phyloP scores from a whole-genome alignment of 2,329 filamentous ascomycete species.

The Sporothrix inflata region DNA sequence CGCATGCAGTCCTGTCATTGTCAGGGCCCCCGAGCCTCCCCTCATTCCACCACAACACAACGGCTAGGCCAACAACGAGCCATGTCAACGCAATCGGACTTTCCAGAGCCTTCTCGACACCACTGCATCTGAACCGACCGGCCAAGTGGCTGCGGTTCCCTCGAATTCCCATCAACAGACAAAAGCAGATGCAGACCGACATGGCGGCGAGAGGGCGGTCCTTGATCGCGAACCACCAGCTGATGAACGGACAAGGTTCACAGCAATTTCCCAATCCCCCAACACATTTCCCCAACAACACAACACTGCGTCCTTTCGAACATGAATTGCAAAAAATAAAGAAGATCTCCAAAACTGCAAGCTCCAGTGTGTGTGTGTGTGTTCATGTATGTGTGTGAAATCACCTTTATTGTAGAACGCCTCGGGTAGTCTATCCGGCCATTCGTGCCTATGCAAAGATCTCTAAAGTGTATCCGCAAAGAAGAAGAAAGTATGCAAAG shows the following conservation, averaged over 20 bases:
- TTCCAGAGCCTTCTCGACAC: not conserved
- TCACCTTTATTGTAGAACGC: not conserved
- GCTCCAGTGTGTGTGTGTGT: not conserved
- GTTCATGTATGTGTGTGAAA: not conserved
- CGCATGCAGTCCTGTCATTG: constrained; percentile 7
- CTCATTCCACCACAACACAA: not conserved
- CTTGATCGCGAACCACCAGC: not conserved
- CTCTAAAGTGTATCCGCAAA: not conserved
- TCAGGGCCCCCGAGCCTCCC: not conserved
- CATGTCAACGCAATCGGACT: constrained; percentile 6
- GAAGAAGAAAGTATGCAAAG: not conserved
- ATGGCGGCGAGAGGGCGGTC: constrained; percentile 13
- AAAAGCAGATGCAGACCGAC: not conserved
- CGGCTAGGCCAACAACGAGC: not conserved
- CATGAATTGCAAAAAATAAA: constrained; percentile 22
- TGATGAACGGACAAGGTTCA: not conserved
- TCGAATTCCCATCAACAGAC: not conserved
- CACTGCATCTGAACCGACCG: not conserved
- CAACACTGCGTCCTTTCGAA: constrained; percentile 19
- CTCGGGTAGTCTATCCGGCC: constrained; percentile 6
- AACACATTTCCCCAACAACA: constrained; percentile 17
- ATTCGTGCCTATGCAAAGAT: not conserved
- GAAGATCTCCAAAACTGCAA: not conserved
- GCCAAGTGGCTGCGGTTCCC: constrained; percentile 27
- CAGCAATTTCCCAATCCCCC: not conserved